Evolutionary conservation across 495 filamentous ascomycete genomes (phyloP).

Genomic region (Patellaria atrata): DNA sequence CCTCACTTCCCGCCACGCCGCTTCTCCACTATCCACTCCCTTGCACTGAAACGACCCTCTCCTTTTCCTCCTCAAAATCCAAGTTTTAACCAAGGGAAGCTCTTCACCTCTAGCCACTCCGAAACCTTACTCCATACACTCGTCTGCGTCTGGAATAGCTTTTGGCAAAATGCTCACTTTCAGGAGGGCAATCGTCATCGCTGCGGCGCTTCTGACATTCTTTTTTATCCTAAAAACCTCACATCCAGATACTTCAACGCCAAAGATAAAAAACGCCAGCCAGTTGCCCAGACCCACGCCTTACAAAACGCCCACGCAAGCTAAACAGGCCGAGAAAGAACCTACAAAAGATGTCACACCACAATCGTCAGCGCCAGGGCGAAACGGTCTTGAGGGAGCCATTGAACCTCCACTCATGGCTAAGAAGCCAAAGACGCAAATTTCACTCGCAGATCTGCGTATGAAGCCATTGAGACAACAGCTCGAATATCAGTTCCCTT

Average conservation of each 20-base stretch:
- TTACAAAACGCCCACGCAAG: slow-evolving; percentile 12
- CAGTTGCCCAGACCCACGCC: slow-evolving; percentile 23
- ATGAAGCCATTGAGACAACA: slow-evolving; percentile 55
- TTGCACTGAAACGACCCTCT: slow-evolving; percentile 10
- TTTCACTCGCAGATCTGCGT: slow-evolving; percentile 24
- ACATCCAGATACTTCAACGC: slow-evolving; percentile 28
- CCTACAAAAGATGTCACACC: slow-evolving; percentile 9
- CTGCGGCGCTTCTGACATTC: slow-evolving; percentile 50
- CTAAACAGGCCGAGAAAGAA: slow-evolving; percentile 17
- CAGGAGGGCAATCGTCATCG: slow-evolving; percentile 53
- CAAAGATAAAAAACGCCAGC: slow-evolving; percentile 13
- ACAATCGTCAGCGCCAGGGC: neutral
- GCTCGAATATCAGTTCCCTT: slow-evolving; percentile 85
- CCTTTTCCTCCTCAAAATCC: slow-evolving; percentile 6
- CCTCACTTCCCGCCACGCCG: neutral
- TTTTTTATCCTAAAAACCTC: slow-evolving; percentile 57
- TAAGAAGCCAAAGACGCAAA: slow-evolving; percentile 32
- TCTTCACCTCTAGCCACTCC: slow-evolving; percentile 12
- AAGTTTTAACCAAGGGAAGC: slow-evolving; percentile 7
- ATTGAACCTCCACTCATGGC: slow-evolving; percentile 29
- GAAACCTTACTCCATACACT: slow-evolving; percentile 3
- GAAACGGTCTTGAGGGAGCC: slow-evolving; percentile 27
- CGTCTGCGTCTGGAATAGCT: too few species aligned
- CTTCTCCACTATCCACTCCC: slow-evolving; percentile 2
- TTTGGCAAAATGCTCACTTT: slow-evolving; percentile 44